Percentiles rank a stretch among this genome's conserved stretches.
These are phyloP conservation scores for Lactarius hatsudake DNA, from an alignment of 768 basidiomycete species.

Conservation along the genomic window DNA sequence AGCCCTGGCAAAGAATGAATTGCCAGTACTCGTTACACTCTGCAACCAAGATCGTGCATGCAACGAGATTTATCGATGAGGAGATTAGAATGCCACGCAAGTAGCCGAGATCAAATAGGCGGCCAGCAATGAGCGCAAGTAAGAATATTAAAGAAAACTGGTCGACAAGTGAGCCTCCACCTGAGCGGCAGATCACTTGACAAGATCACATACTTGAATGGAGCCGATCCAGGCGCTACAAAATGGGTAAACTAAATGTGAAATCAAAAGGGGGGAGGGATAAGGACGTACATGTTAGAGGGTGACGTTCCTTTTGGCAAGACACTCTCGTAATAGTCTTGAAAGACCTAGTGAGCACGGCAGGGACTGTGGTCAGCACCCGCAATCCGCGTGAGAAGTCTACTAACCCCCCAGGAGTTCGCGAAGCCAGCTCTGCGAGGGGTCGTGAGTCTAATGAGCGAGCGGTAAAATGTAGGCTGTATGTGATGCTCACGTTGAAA, in stretches of 20 bases:
- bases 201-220: conserved; percentile 47
- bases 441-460: not conserved
- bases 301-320: conserved; percentile 49
- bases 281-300: conserved; percentile 55
- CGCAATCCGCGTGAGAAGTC: not conserved
- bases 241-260: not conserved
- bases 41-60: conserved; percentile 61
- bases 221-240: conserved; percentile 79
- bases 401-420: conserved; percentile 72
- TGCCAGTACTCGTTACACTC: conserved; percentile 78
- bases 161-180: not conserved
- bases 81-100: conserved; percentile 49
- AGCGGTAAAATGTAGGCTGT: not conserved
- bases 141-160: conserved; percentile 64
- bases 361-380: conserved; percentile 4
- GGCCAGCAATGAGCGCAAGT: conserved; percentile 60
- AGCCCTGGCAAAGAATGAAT: conserved; percentile 70
- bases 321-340: conserved; percentile 63
- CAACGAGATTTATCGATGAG: conserved; percentile 50
- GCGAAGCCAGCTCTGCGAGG: conserved; percentile 58
- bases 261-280: not conserved
- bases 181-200: not conserved
- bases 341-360: conserved; percentile 53
- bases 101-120: conserved; percentile 72
- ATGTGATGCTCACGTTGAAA: conserved; percentile 39